Evolutionary conservation across 2,329 filamentous ascomycete genomes (phyloP), one percentile per base, ranked within the genome.

Genomic region (Ilyonectria sp.): DNA sequence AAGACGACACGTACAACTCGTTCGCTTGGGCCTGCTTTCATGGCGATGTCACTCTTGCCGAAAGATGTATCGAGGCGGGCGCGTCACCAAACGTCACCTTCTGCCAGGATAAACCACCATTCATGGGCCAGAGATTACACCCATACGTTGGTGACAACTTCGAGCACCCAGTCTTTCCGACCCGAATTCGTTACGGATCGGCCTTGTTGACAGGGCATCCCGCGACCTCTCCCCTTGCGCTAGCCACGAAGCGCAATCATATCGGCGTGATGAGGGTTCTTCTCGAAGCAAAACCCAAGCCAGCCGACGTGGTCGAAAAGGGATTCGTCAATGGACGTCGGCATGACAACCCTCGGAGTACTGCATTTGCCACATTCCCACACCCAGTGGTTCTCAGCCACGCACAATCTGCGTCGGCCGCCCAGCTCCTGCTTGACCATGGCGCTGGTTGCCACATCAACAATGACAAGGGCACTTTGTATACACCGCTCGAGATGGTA

Each of bases 11-110:
- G 15, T 66, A 66, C 52, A 61, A 57, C 15, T 47, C 57, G 7
- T 21, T 66, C 19, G 56, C 57, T 9, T 66, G 63, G 63, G 63
- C 63, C 10, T 66, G 63, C 33, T 33, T 52, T 13, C 46, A 33
- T 52, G 63, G 63, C 3, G 33, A 66, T 40, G n/a, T 54, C 21
- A 13, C n/a, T 3, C 26, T 66, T 6, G 63, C 63, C 33, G 33
- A 44, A n/a, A 9, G 15, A 11, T 52, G 29, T 13, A 10, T 66
- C 8, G 33, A 33, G 6, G 31, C 10, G 2, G 50, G 52, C 11
- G 57, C 63, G 4, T 44, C 19, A 15, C 50, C 57, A 15, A 58
- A 61, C 40, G 57, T 43, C 6, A 31, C 33, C 6, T 61, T 66
- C 23, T 66, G 57, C 31, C 54, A 33, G 7, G 53, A 52, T 33